Conservation (phyloP, 805 yeast genomes). For the Ogataea saltuana region DNA sequence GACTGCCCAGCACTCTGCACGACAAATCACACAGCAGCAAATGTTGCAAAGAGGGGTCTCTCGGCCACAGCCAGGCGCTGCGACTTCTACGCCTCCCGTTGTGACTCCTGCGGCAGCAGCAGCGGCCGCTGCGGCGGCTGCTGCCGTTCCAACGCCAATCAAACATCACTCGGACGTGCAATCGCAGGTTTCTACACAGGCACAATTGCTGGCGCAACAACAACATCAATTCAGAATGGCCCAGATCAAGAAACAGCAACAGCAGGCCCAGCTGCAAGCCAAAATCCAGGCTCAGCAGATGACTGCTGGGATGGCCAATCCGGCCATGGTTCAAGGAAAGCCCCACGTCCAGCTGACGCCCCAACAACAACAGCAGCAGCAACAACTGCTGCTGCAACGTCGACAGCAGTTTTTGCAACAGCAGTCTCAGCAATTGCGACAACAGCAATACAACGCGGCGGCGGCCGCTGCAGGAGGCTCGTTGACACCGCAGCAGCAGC, state of each 20-base stretch:
- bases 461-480: conserved; percentile 6
- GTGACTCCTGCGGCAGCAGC: conserved; percentile 1
- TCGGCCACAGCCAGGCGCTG: conserved; percentile 8
- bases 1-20: conserved; percentile 3
- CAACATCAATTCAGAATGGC: conserved; percentile 25
- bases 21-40: conserved; percentile 18
- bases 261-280: conserved; percentile 22
- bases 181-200: conserved; percentile 18
- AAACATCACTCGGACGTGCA: conserved; percentile 15
- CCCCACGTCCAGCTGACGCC: conserved; percentile 24
- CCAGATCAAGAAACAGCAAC: conserved; percentile 22
- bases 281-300: conserved; percentile 20
- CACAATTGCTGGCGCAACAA: conserved; percentile 21
- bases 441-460: conserved; percentile 22
- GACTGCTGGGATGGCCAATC: conserved; percentile 13
- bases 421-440: conserved; percentile 27
- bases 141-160: conserved; percentile 9
- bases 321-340: conserved; percentile 17
- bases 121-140: conserved; percentile 10
- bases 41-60: conserved; percentile 10
- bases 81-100: not conserved
- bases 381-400: conserved; percentile 26
- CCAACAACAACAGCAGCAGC: conserved; percentile 26
- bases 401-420: conserved; percentile 25
- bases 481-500: conserved; percentile 23